Evolutionary conservation across 2,329 filamentous ascomycete genomes (phyloP).

Genomic region (Endoconidiophora polonica): DNA sequence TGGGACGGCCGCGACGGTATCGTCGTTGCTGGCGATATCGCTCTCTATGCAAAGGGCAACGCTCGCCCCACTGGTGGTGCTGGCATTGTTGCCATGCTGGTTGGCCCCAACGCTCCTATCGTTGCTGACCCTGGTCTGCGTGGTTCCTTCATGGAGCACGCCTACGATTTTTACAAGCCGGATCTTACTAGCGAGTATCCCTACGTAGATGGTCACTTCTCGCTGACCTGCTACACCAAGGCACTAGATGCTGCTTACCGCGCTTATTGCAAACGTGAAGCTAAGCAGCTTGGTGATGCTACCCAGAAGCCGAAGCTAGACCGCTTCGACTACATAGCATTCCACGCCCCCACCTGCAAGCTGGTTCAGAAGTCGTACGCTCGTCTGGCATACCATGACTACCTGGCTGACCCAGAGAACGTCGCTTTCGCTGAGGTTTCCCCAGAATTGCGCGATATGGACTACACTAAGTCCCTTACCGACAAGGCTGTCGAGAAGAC

Average conservation of each 20-base stretch:
- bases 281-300: conserved; percentile 30
- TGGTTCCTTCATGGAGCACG: conserved; percentile 66
- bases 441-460: conserved; percentile 58
- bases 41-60: conserved; percentile 69
- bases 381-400: conserved; percentile 74
- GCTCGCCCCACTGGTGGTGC: conserved; percentile 69
- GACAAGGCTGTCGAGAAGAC: conserved; percentile 78
- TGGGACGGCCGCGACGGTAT: conserved; percentile 75
- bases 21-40: conserved; percentile 68
- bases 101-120: conserved; percentile 62
- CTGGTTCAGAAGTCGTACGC: conserved; percentile 73
- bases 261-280: conserved; percentile 61
- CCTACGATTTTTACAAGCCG: conserved; percentile 84
- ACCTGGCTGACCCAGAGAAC: conserved; percentile 50
- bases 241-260: conserved; percentile 69
- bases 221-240: conserved; percentile 64
- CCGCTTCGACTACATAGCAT: conserved; percentile 68
- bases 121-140: conserved; percentile 64
- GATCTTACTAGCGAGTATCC: conserved; percentile 78
- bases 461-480: conserved; percentile 61
- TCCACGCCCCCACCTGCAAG: conserved; percentile 80
- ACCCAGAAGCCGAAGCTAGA: conserved; percentile 48
- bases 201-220: conserved; percentile 71
- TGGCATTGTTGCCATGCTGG: conserved; percentile 60
- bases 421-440: conserved; percentile 58